Percentiles rank a stretch among this genome's conserved stretches.
These are phyloP conservation scores for Populus nigra DNA, from an alignment of 345 rosid genomes.

Conservation along the genomic window DNA sequence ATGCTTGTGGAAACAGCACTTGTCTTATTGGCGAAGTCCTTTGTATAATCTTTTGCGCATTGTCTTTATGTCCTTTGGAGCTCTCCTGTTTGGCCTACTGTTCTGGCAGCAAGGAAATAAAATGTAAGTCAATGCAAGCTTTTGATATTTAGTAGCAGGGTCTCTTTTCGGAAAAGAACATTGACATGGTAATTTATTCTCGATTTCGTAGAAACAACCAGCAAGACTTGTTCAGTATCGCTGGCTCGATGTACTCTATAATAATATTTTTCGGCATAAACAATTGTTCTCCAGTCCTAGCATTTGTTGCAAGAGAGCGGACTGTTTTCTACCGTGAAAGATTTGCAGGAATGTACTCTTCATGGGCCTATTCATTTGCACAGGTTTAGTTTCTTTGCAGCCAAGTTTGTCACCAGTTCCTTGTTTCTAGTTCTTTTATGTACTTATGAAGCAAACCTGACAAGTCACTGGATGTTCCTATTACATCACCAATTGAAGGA, in stretches of 20 bases:
- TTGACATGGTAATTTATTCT: neutral
- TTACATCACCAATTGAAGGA: no score
- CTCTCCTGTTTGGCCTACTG: constrained; percentile 57
- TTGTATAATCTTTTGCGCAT: constrained; percentile 61
- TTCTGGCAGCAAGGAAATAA: constrained; percentile 68
- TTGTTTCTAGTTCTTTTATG: neutral
- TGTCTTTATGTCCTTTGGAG: constrained; percentile 27
- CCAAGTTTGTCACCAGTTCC: neutral
- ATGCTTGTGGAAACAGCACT: constrained; percentile 71
- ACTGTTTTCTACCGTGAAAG: constrained; percentile 70
- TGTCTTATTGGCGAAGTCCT: constrained; percentile 86
- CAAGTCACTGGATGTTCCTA: no score
- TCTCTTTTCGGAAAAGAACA: neutral
- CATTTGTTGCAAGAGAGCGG: constrained; percentile 54
- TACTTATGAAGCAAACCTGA: no score
- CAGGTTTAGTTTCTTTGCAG: constrained; percentile 34
- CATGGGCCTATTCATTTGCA: constrained; percentile 64
- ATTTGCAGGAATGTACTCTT: constrained; percentile 83
- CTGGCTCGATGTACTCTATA: constrained; percentile 50
- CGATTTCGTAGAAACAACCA: constrained; percentile 46
- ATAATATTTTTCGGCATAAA: constrained; percentile 58
- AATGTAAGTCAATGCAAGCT: constrained; percentile 28
- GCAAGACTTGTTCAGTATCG: constrained; percentile 58
- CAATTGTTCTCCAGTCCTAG: constrained; percentile 60
- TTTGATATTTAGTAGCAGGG: neutral